These are phyloP conservation scores for Bromus sterilis DNA, from an alignment of 176 grass and related monocot genomes.

Conservation along the genomic window DNA sequence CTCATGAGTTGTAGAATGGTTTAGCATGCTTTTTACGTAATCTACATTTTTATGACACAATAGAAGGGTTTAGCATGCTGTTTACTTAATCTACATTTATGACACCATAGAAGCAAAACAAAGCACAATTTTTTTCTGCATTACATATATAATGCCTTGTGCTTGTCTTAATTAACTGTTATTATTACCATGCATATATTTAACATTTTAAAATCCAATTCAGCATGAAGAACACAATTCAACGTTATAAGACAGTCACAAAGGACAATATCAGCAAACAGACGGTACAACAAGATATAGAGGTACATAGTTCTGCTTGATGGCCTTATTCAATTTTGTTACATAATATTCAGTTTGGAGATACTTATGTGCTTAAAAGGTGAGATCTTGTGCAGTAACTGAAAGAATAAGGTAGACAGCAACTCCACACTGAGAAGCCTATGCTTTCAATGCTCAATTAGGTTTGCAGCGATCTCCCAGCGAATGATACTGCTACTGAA, in stretches of 20 bases:
- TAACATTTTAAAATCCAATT: neutral
- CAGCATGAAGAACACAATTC: conserved; percentile 59
- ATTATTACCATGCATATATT: neutral
- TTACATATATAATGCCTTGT: neutral
- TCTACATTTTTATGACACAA: neutral
- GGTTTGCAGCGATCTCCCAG: neutral
- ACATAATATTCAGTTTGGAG: neutral
- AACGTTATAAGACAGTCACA: conserved; percentile 44
- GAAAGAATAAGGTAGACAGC: neutral
- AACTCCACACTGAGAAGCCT: neutral
- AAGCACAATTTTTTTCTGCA: neutral
- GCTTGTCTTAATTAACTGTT: neutral
- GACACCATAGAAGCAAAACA: neutral
- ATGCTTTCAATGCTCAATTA: neutral
- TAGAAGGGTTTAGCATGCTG: neutral
- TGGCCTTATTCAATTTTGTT: neutral
- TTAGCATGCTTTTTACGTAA: neutral
- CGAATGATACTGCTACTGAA: neutral
- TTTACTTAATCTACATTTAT: neutral
- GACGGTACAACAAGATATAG: conserved; percentile 39
- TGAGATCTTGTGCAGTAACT: neutral
- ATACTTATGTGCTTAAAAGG: neutral
- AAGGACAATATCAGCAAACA: conserved; percentile 41
- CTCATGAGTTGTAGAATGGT: neutral
- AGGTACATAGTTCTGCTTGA: conserved; percentile 28